Evolutionary conservation across 2,329 filamentous ascomycete genomes (phyloP).

Genomic region (Aspergillus costaricaensis): DNA sequence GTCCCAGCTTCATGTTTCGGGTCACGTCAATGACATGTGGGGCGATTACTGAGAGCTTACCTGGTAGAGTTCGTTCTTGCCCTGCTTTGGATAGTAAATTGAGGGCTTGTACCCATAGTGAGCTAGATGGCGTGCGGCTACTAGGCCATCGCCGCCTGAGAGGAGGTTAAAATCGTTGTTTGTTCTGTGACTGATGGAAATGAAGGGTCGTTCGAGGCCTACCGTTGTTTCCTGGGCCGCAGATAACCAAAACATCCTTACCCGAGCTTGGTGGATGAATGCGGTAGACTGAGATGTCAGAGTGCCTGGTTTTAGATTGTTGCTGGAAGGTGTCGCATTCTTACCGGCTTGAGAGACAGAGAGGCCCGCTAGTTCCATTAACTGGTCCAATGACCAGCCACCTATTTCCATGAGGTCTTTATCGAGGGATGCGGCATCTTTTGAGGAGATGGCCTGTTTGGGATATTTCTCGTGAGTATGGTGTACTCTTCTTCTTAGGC

Average conservation of each 20-base stretch:
- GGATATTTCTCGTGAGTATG: background rate
- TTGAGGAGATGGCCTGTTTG: conserved; percentile 77
- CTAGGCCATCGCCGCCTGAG: conserved; percentile 85
- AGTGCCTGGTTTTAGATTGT: background rate
- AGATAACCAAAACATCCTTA: conserved; percentile 78
- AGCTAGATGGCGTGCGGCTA: conserved; percentile 86
- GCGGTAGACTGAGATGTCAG: conserved; percentile 65
- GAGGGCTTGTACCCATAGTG: conserved; percentile 89
- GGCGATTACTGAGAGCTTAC: conserved; percentile 46
- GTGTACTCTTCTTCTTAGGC: background rate
- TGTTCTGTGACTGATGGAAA: background rate
- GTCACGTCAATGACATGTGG: background rate
- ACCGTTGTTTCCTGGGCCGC: conserved; percentile 75
- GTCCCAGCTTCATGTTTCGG: background rate
- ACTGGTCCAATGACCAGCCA: conserved; percentile 90
- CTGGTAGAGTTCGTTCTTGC: conserved; percentile 86
- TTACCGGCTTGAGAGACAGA: conserved; percentile 87
- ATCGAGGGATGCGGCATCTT: conserved; percentile 85
- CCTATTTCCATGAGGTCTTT: conserved; percentile 86
- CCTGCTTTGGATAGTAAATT: conserved; percentile 90
- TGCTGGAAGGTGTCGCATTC: conserved; percentile 20
- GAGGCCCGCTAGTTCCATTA: conserved; percentile 95
- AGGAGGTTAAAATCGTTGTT: background rate
- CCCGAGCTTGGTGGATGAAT: conserved; percentile 76
- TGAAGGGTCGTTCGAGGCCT: conserved; percentile 12